Base-by-base conservation (phyloP, 2,329 filamentous ascomycete genomes). In the Diaporthe amygdali region DNA sequence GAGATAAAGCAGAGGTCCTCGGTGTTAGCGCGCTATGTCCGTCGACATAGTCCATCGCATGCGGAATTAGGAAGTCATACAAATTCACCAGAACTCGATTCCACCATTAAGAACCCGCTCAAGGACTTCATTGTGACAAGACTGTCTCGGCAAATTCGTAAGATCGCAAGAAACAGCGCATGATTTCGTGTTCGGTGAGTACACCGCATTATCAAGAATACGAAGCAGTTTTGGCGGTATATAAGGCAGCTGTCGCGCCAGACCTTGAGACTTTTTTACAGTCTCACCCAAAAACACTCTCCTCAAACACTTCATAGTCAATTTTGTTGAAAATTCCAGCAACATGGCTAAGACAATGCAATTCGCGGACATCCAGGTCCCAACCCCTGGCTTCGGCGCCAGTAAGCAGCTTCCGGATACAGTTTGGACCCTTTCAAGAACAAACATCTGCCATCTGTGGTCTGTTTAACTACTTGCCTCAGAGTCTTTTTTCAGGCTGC, bases 341-440 rank as follows among this genome's bases (percentile, higher is more conserved):
- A 39, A n/a, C 20, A 56, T 56, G 54, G 34, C 39, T 10, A 39
- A 56, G n/a, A 56, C 32, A 4, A n/a, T 56, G 10, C 54, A 17
- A 10, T 56, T 56, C n/a, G 54, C 34, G 27, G 75, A 81, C 66
- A 76, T 81, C 39, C 71, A 82, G 46, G 82, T 86, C 20, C 79
- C 82, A 4, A 73, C 74, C 6, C 84, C 84, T 1, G 85, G 84
- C 66, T 87, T 87, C 69, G 85, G 86, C 25, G 84, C 84, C 14
- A 87, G n/a, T n/a, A n/a, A n/a, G n/a, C n/a, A n/a, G n/a, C n/a
- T n/a, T n/a, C n/a, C n/a, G n/a, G n/a, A n/a, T n/a, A n/a, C n/a
- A n/a, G n/a, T n/a, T n/a, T n/a, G n/a, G n/a, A n/a, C n/a, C n/a
- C n/a, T n/a, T n/a, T n/a, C n/a, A n/a, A n/a, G n/a, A n/a, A n/a